A percentile compares a stretch with the other conserved stretches of the same genome.
Evolutionary conservation across 257 asterid species (phyloP).

Genomic region (Gentiana straminea): DNA sequence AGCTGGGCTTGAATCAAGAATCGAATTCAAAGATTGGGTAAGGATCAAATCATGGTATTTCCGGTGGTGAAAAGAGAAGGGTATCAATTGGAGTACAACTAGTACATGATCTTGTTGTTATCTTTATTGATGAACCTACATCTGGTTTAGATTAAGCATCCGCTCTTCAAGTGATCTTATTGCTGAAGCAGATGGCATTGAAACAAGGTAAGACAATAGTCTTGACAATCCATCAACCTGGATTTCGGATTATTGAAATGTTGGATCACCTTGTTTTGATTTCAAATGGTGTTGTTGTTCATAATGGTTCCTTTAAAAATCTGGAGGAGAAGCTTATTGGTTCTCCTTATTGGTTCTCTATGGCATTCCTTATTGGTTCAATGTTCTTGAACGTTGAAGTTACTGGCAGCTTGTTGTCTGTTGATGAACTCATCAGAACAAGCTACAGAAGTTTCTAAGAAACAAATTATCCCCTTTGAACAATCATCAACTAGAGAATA

Average conservation of each 20-base stretch:
- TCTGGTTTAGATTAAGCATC: slow-evolving; percentile 80
- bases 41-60: slow-evolving; percentile 51
- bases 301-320: slow-evolving; percentile 40
- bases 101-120: slow-evolving; percentile 57
- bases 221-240: slow-evolving; percentile 5
- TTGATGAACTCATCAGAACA: slow-evolving; percentile 11
- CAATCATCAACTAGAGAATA: too few species aligned
- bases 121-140: slow-evolving; percentile 80
- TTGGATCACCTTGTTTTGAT: slow-evolving; percentile 57
- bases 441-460: slow-evolving; percentile 14
- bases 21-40: slow-evolving; percentile 43
- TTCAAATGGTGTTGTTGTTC: slow-evolving; percentile 45
- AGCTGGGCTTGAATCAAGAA: slow-evolving; percentile 59
- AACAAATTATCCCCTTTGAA: too few species aligned
- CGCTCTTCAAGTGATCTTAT: slow-evolving; percentile 50
- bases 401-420: slow-evolving; percentile 49
- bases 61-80: slow-evolving; percentile 81
- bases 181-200: slow-evolving; percentile 41
- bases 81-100: slow-evolving; percentile 73
- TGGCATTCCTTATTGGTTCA: slow-evolving; percentile 47
- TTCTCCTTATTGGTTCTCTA: too few species aligned
- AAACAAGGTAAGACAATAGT: slow-evolving; percentile 4
- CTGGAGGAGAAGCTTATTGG: slow-evolving; percentile 53
- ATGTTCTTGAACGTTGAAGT: slow-evolving; percentile 29
- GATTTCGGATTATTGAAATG: slow-evolving; percentile 62